These are phyloP conservation scores for Zygosaccharomyces bisporus DNA, from an alignment of 805 yeast genomes.

Conservation along the genomic window DNA sequence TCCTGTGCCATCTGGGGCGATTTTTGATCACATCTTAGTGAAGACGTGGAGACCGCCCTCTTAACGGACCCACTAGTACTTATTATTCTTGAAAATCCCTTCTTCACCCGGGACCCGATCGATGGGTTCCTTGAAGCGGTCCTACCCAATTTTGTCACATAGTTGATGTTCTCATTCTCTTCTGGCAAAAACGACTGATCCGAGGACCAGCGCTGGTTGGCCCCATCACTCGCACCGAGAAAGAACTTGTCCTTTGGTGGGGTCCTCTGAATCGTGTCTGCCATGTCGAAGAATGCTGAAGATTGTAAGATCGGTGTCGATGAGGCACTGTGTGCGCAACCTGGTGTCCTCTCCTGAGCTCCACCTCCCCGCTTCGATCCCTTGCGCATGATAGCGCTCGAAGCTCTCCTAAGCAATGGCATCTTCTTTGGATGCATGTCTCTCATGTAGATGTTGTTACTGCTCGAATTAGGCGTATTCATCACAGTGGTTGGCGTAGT, in stretches of 20 bases:
- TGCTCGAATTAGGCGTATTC: constrained; percentile 10
- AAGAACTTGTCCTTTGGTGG: constrained; percentile 8
- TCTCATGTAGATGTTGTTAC: constrained; percentile 8
- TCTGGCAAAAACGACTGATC: constrained; percentile 1
- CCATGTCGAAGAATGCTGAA: constrained; percentile 11
- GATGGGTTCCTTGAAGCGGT: constrained; percentile 21
- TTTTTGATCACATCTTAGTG: constrained; percentile 7
- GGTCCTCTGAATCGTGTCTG: constrained; percentile 9
- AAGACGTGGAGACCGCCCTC: constrained; percentile 17
- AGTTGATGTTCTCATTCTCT: constrained; percentile 12
- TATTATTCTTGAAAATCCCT: constrained; percentile 29
- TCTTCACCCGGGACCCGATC: constrained; percentile 28
- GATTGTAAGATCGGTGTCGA: constrained; percentile 13
- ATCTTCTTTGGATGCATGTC: constrained; percentile 16
- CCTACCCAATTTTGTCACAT: constrained; percentile 16
- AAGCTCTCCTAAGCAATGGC: constrained; percentile 33
- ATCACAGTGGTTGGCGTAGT: constrained; percentile 11
- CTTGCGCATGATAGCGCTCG: constrained; percentile 31
- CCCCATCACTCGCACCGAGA: constrained; percentile 5
- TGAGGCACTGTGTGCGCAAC: constrained; percentile 11
- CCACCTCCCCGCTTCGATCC: constrained; percentile 20
- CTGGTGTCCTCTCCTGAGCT: background rate
- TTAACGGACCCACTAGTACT: constrained; percentile 20
- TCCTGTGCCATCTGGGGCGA: background rate
- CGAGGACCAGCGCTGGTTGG: constrained; percentile 1